Conservation (phyloP, 179 eudicot genomes). For the Amaranthus tricolor region DNA sequence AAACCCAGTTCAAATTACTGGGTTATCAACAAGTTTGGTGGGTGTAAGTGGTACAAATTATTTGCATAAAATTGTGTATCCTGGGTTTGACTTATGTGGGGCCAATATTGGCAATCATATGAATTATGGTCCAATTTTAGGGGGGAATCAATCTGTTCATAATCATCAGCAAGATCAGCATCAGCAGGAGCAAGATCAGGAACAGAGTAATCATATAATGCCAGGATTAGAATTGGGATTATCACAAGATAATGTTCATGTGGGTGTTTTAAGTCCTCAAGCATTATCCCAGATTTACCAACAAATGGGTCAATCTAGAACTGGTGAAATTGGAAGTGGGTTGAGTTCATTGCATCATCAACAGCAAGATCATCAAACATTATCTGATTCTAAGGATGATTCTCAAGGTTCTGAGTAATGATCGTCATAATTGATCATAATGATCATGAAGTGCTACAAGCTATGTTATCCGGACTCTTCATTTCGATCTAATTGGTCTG, state of each 20-base stretch:
- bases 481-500: too few relatives aligned
- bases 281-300: constrained; percentile 56
- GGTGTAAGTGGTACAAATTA: constrained; percentile 35
- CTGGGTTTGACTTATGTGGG: constrained; percentile 56
- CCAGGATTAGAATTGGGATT: constrained; percentile 69
- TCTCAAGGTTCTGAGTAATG: constrained; percentile 49
- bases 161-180: not conserved
- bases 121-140: constrained; percentile 54
- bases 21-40: constrained; percentile 38
- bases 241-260: constrained; percentile 54
- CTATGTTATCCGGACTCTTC: too few relatives aligned
- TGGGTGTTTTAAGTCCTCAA: constrained; percentile 55
- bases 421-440: not conserved
- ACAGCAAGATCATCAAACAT: constrained; percentile 31
- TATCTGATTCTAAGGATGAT: constrained; percentile 49
- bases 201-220: constrained; percentile 17
- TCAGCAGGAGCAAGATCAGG: not conserved
- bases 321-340: constrained; percentile 17
- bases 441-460: not conserved
- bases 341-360: constrained; percentile 38
- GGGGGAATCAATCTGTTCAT: constrained; percentile 33
- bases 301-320: constrained; percentile 57
- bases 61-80: constrained; percentile 54
- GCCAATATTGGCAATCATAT: constrained; percentile 46
- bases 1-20: constrained; percentile 30